Percentiles rank a stretch among this genome's conserved stretches.
Conservation (phyloP, 805 yeast genomes). For the Lipomyces oligophaga region DNA sequence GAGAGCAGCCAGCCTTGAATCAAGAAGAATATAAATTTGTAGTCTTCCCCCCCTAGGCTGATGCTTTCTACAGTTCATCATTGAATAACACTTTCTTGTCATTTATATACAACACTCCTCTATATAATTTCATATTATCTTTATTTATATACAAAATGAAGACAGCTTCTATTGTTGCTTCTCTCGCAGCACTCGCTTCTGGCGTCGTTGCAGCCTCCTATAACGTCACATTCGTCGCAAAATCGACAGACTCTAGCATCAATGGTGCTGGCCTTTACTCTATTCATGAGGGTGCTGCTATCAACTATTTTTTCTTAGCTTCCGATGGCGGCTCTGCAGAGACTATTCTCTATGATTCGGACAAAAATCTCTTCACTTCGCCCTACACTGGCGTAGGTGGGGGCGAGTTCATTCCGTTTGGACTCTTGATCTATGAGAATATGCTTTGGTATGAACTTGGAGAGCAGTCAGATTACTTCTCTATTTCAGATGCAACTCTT, state of each 20-base stretch:
- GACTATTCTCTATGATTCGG: conserved; percentile 31
- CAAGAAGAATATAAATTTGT: too few species aligned
- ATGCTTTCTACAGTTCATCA: too few species aligned
- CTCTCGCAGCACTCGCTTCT: not conserved
- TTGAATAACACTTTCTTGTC: too few species aligned
- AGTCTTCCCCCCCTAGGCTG: too few species aligned
- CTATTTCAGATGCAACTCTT: conserved; percentile 32
- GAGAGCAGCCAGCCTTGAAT: too few species aligned
- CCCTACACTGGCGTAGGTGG: not conserved
- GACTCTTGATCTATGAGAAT: conserved; percentile 1
- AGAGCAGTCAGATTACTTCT: conserved; percentile 3
- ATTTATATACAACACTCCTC: too few species aligned
- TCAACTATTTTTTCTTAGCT: conserved; percentile 40
- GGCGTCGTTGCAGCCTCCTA: conserved; percentile 1
- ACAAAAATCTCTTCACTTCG: not conserved
- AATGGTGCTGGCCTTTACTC: conserved; percentile 37
- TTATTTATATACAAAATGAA: too few species aligned
- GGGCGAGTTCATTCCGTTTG: not conserved
- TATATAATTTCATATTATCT: too few species aligned
- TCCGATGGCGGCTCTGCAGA: conserved; percentile 24
- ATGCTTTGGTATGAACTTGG: conserved; percentile 18
- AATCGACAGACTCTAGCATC: conserved; percentile 30
- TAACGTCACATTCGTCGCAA: conserved; percentile 12
- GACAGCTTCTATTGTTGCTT: conserved; percentile 5
- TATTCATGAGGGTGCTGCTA: conserved; percentile 47